Evolutionary conservation across 805 yeast genomes (phyloP).

Genomic region (Saccharomycopsis sp.): DNA sequence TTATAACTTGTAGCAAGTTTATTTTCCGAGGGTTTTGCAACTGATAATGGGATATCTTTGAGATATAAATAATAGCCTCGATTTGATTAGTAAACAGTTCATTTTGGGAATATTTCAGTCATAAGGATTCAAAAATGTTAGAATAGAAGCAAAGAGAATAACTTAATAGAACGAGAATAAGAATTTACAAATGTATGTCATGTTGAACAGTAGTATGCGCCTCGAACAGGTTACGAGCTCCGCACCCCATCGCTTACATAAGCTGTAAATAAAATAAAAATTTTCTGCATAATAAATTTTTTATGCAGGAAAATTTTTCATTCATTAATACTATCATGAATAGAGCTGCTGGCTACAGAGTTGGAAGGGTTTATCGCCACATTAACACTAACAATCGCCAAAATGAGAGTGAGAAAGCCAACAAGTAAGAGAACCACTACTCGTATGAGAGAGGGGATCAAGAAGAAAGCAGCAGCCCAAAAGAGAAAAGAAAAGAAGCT

Average conservation of each 20-base stretch:
- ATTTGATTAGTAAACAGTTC: no score
- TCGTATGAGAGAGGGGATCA: slow-evolving; percentile 92
- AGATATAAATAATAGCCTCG: no score
- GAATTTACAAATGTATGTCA: no score
- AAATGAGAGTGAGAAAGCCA: slow-evolving; percentile 15
- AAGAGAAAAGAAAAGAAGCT: slow-evolving; percentile 74
- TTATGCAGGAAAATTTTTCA: neutral
- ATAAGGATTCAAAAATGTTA: no score
- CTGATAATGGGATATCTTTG: no score
- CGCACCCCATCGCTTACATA: neutral
- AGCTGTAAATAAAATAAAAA: neutral
- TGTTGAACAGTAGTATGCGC: no score
- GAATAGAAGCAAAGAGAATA: no score
- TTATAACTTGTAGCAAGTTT: no score
- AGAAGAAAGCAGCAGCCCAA: slow-evolving; percentile 92
- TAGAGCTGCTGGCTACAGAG: neutral
- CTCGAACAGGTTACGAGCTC: neutral
- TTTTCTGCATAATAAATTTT: neutral
- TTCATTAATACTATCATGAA: neutral
- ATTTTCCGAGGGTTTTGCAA: no score
- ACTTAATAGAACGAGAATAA: no score
- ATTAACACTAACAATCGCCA: neutral
- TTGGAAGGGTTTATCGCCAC: neutral
- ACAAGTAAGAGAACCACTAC: slow-evolving; percentile 87
- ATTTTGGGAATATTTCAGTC: no score